A percentile compares a stretch with the other conserved stretches of the same genome.
These are phyloP conservation scores for Haberlea rhodopensis DNA, from an alignment of 257 asterid genomes.

Conservation along the genomic window DNA sequence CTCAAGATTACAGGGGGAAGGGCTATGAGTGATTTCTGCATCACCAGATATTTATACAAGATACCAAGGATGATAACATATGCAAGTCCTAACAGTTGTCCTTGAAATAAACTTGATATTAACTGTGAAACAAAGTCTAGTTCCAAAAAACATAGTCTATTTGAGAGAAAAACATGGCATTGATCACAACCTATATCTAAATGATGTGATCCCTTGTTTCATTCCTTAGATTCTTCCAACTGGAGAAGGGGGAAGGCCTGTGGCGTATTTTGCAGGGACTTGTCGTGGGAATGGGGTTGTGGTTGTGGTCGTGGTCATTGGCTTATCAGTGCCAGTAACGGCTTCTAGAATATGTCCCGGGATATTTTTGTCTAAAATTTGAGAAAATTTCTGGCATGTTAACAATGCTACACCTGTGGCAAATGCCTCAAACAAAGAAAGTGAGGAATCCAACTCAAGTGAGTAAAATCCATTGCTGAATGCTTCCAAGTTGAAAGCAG, in stretches of 20 bases:
- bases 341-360: slow-evolving; percentile 28
- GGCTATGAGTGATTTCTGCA: slow-evolving; percentile 19
- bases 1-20: too few species aligned
- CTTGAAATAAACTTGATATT: too few species aligned
- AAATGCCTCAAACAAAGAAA: slow-evolving; percentile 76
- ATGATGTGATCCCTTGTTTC: slow-evolving; percentile 1
- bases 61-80: slow-evolving; percentile 15
- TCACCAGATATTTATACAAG: slow-evolving; percentile 30
- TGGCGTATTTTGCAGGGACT: slow-evolving; percentile 49
- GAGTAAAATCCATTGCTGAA: slow-evolving; percentile 61
- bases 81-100: slow-evolving; percentile 5
- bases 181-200: slow-evolving; percentile 15
- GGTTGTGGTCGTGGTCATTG: slow-evolving; percentile 26
- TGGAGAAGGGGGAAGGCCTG: slow-evolving; percentile 86
- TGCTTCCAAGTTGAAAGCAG: slow-evolving; percentile 66
- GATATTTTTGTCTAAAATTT: slow-evolving; percentile 37
- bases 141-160: slow-evolving; percentile 22
- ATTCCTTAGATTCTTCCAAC: slow-evolving; percentile 67
- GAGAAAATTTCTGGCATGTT: slow-evolving; percentile 47
- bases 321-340: slow-evolving; percentile 22
- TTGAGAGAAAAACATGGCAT: slow-evolving; percentile 24
- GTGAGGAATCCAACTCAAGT: slow-evolving; percentile 55
- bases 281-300: slow-evolving; percentile 30
- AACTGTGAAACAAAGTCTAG: too few species aligned
- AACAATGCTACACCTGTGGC: slow-evolving; percentile 67